Evolutionary conservation across 192 early-diverging fungal genomes (phyloP).

Genomic region (Coemansia sp.): DNA sequence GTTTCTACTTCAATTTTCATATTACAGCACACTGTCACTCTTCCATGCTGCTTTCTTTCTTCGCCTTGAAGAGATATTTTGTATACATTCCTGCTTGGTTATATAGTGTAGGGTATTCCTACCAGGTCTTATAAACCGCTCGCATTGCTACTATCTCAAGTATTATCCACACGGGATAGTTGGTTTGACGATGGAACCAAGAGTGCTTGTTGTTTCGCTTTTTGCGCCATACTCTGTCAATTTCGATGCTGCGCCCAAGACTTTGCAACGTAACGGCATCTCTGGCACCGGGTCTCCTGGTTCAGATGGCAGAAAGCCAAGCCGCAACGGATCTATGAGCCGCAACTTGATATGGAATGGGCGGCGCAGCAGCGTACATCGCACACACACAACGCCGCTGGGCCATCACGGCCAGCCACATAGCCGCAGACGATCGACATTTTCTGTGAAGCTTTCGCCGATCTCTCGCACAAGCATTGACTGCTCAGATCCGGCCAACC

Average conservation of each 20-base stretch:
- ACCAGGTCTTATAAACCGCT: background rate
- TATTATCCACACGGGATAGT: background rate
- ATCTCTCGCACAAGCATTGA: conserved; percentile 37
- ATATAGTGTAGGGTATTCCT: background rate
- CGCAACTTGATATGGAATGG: conserved; percentile 51
- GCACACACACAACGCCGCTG: conserved; percentile 51
- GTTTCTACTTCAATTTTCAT: background rate
- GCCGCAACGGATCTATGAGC: conserved; percentile 35
- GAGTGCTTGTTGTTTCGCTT: conserved; percentile 72
- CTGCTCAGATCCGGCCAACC: conserved; percentile 9
- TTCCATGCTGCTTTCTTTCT: background rate
- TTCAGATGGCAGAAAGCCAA: conserved; percentile 19
- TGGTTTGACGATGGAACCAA: conserved; percentile 37
- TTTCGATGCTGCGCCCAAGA: conserved; percentile 45
- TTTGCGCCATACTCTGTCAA: conserved; percentile 75
- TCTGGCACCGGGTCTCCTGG: conserved; percentile 7
- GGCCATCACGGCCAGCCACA: conserved; percentile 51
- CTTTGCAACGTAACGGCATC: background rate
- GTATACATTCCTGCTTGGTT: background rate
- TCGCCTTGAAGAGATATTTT: background rate
- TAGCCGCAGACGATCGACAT: conserved; percentile 51
- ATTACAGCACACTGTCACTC: background rate
- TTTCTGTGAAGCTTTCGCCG: conserved; percentile 52
- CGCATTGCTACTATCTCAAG: background rate
- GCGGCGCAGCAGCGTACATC: conserved; percentile 53